Conservation (phyloP, 2,329 filamentous ascomycete genomes). For the Apiospora phragmitis region DNA sequence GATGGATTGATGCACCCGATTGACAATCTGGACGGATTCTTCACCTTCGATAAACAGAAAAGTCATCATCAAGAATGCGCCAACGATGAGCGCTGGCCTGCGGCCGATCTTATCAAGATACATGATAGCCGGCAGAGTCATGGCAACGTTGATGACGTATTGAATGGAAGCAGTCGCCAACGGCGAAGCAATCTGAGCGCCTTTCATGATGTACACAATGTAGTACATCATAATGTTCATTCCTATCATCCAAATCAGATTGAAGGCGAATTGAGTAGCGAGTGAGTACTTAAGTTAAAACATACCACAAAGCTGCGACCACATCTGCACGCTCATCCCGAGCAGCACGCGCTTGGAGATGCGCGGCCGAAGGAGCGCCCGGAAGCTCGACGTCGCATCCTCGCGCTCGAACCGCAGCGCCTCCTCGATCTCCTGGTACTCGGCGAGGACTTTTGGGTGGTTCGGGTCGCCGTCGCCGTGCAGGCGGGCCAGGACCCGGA, state of each 20-base stretch:
- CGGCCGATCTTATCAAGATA: slow-evolving; percentile 62
- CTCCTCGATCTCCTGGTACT: slow-evolving; percentile 62
- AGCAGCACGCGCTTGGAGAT: slow-evolving; percentile 58
- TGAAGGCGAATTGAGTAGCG: background rate
- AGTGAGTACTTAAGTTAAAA: background rate
- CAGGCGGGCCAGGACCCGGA: slow-evolving; percentile 56
- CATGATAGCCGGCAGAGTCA: slow-evolving; percentile 61
- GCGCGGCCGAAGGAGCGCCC: slow-evolving; percentile 47
- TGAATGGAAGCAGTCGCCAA: slow-evolving; percentile 63
- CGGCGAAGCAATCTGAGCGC: slow-evolving; percentile 55
- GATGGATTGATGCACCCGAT: background rate
- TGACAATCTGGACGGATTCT: rapidly evolving
- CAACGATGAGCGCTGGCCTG: slow-evolving; percentile 55
- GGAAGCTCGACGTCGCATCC: slow-evolving; percentile 48
- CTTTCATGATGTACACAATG: slow-evolving; percentile 61
- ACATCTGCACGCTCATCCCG: slow-evolving; percentile 60
- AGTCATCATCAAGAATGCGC: slow-evolving; percentile 58
- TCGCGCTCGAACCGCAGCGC: slow-evolving; percentile 56
- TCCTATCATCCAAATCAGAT: slow-evolving; percentile 31
- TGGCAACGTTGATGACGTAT: slow-evolving; percentile 62
- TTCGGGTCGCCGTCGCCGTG: slow-evolving; percentile 58
- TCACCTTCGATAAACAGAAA: slow-evolving; percentile 62
- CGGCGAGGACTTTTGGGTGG: slow-evolving; percentile 61
- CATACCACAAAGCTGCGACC: slow-evolving; percentile 53
- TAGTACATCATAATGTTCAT: slow-evolving; percentile 65